phyloP scores from a whole-genome alignment of 371 early-diverging fungal genomes.

The Mortierella polycephala region DNA sequence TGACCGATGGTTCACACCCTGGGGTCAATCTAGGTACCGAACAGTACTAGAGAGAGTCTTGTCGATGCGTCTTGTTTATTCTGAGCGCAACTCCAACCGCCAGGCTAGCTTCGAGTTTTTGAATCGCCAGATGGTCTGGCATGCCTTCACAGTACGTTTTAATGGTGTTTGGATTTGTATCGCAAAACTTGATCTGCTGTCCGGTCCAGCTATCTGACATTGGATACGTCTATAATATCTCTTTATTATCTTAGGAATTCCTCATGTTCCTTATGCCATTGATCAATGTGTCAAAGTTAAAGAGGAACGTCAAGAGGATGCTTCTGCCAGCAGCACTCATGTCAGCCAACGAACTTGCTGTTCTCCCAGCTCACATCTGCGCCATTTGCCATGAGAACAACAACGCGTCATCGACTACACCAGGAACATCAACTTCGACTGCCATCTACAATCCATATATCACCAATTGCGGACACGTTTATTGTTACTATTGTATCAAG shows the following conservation, averaged over 20 bases:
- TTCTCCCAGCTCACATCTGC: conserved; percentile 73
- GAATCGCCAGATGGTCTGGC: conserved; percentile 95
- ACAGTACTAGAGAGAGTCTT: conserved; percentile 81
- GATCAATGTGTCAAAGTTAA: conserved; percentile 81
- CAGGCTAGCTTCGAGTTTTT: conserved; percentile 92
- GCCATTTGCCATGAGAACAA: conserved; percentile 75
- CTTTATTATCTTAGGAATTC: conserved; percentile 76
- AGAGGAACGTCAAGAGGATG: conserved; percentile 66
- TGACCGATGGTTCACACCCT: not conserved
- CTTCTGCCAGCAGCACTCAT: conserved; percentile 66
- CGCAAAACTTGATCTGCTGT: not conserved
- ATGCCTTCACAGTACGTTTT: conserved; percentile 85
- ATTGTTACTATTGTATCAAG: conserved; percentile 91
- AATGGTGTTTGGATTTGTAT: not conserved
- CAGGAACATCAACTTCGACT: conserved; percentile 49
- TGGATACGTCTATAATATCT: not conserved
- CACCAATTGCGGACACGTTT: conserved; percentile 84
- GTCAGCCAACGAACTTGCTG: conserved; percentile 64
- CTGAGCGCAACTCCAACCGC: conserved; percentile 77
- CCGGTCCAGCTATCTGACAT: not conserved
- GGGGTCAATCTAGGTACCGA: conserved; percentile 64
- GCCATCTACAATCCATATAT: conserved; percentile 76
- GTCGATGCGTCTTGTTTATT: conserved; percentile 85
- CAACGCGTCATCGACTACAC: conserved; percentile 16
- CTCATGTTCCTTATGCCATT: conserved; percentile 87